Conservation (phyloP, 169 alveolate genomes). For the Plasmodium relictum region DNA sequence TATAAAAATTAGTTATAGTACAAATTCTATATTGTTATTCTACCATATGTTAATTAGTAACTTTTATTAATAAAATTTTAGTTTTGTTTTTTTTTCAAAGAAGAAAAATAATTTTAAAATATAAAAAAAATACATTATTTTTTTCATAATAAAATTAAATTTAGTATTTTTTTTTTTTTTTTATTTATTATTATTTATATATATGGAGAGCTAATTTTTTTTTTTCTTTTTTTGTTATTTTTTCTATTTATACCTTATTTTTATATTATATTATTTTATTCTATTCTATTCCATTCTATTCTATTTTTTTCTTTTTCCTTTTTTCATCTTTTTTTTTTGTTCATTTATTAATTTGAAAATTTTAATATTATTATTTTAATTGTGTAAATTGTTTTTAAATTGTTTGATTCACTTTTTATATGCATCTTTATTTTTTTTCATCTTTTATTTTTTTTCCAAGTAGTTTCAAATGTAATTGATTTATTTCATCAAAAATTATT, state of each 20-base stretch:
- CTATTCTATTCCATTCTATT: no score
- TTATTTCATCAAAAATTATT: constrained; percentile 60
- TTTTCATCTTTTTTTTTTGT: no score
- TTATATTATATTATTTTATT: no score
- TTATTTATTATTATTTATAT: neutral
- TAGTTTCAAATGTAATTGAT: constrained; percentile 45
- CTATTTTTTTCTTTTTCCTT: no score
- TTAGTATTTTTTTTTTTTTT: neutral
- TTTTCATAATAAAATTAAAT: neutral
- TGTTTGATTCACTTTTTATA: no score
- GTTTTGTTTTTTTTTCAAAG: neutral
- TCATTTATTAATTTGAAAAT: no score
- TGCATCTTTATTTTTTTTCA: neutral
- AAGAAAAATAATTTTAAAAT: no score
- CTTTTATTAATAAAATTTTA: neutral
- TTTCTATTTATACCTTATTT: no score
- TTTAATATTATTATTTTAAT: no score
- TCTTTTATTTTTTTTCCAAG: constrained; percentile 20
- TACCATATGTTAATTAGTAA: constrained; percentile 53
- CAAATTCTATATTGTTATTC: constrained; percentile 32
- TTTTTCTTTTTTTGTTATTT: no score
- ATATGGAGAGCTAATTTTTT: neutral
- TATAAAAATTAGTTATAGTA: constrained; percentile 29
- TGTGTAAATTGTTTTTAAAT: no score
- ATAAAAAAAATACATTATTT: no score